These are phyloP conservation scores for Leucosporidium scottii DNA, from an alignment of 768 basidiomycete species.

Conservation along the genomic window DNA sequence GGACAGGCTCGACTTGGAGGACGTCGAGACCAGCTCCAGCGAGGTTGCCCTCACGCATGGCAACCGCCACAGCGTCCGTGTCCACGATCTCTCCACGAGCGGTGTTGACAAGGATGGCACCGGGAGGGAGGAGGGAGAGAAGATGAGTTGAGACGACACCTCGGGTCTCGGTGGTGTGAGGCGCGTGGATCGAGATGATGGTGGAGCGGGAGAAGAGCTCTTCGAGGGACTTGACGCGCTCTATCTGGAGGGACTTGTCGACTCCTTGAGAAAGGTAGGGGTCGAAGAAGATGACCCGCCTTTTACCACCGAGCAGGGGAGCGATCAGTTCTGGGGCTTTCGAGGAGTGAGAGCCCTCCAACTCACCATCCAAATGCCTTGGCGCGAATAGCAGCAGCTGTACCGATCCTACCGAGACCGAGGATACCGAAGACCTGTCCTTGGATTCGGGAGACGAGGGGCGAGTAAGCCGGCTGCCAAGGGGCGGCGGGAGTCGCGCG, in stretches of 20 bases:
- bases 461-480: constrained; percentile 19
- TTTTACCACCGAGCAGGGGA: too few species aligned
- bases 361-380: constrained; percentile 35
- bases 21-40: constrained; percentile 34
- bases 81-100: constrained; percentile 30
- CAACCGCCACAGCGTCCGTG: constrained; percentile 25
- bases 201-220: constrained; percentile 28
- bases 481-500: constrained; percentile 15
- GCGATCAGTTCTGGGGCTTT: too few species aligned
- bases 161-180: constrained; percentile 26
- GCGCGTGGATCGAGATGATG: constrained; percentile 30
- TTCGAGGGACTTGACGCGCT: constrained; percentile 19
- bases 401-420: constrained; percentile 35
- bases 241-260: constrained; percentile 30
- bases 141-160: constrained; percentile 20
- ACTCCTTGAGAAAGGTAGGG: constrained; percentile 30
- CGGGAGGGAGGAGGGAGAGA: constrained; percentile 11
- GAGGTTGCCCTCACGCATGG: constrained; percentile 21
- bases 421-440: constrained; percentile 31
- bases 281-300: constrained; percentile 33
- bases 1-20: constrained; percentile 29
- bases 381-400: constrained; percentile 34
- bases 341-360: background rate
- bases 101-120: constrained; percentile 31
- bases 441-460: constrained; percentile 29